Evolutionary conservation across 2,329 filamentous ascomycete species (phyloP).

Genomic region (Cladosporium austrohemisphaericum): DNA sequence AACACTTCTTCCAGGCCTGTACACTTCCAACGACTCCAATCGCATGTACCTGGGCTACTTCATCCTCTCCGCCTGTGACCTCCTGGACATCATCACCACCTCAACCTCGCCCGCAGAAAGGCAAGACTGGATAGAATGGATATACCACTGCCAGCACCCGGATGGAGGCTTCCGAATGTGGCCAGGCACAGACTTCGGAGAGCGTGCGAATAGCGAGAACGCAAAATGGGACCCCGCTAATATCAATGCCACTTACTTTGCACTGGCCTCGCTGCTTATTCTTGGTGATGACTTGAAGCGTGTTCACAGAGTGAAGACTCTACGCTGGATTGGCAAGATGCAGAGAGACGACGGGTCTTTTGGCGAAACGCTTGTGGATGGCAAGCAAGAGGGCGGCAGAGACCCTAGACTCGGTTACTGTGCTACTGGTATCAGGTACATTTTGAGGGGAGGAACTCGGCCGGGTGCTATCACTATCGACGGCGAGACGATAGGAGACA

Average conservation of each 20-base stretch:
- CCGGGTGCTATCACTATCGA: slow-evolving; percentile 54
- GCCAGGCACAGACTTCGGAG: slow-evolving; percentile 60
- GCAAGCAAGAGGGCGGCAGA: slow-evolving; percentile 66
- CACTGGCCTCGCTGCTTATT: slow-evolving; percentile 67
- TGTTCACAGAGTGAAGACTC: slow-evolving; percentile 63
- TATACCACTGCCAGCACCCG: slow-evolving; percentile 81
- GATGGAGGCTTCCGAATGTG: slow-evolving; percentile 85
- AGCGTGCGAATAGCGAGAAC: slow-evolving; percentile 49
- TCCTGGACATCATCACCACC: slow-evolving; percentile 63
- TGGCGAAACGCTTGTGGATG: slow-evolving; percentile 69
- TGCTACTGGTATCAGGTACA: slow-evolving; percentile 76
- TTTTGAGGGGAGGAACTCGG: slow-evolving; percentile 51
- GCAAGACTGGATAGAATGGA: slow-evolving; percentile 64
- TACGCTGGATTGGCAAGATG: slow-evolving; percentile 70
- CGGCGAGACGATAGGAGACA: slow-evolving; percentile 61
- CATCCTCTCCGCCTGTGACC: slow-evolving; percentile 77
- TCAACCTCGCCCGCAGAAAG: slow-evolving; percentile 54
- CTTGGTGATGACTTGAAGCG: slow-evolving; percentile 58
- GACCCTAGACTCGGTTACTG: slow-evolving; percentile 89
- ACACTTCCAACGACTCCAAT: slow-evolving; percentile 84
- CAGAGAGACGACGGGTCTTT: slow-evolving; percentile 88
- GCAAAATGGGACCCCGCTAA: slow-evolving; percentile 70
- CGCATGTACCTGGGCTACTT: slow-evolving; percentile 89
- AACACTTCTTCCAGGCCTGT: slow-evolving; percentile 73
- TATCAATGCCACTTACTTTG: slow-evolving; percentile 84